Evolutionary conservation across 192 early-diverging fungal species (phyloP).

Genomic region (Backusella sp.): DNA sequence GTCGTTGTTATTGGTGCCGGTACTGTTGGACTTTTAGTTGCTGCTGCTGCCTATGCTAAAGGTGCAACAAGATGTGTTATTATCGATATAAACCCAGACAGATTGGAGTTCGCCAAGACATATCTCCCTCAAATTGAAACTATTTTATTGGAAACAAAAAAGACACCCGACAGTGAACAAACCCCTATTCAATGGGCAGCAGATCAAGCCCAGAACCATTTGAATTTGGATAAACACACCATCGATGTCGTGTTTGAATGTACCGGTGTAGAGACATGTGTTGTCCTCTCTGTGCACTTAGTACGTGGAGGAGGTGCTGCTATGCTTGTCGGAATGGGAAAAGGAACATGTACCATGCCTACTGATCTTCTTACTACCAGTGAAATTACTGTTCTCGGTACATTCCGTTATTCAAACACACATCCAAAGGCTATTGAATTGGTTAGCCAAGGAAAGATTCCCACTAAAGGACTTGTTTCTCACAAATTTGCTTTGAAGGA

Average conservation of each 20-base stretch:
- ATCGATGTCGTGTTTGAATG: constrained; percentile 35
- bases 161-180: background rate
- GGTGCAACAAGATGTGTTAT: constrained; percentile 28
- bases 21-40: constrained; percentile 33
- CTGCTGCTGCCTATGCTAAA: constrained; percentile 31
- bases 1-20: constrained; percentile 41
- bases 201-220: background rate
- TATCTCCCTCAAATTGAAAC: constrained; percentile 17
- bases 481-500: constrained; percentile 30
- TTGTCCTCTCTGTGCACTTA: constrained; percentile 21
- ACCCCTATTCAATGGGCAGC: background rate
- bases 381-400: constrained; percentile 29
- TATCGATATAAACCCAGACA: constrained; percentile 30
- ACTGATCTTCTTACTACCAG: constrained; percentile 18
- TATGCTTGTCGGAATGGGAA: constrained; percentile 33
- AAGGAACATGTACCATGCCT: constrained; percentile 12
- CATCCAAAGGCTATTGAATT: constrained; percentile 31
- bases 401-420: constrained; percentile 32
- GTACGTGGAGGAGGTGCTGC: constrained; percentile 27
- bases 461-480: constrained; percentile 27
- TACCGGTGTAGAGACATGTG: constrained; percentile 31
- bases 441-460: constrained; percentile 22
- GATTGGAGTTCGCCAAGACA: constrained; percentile 29
- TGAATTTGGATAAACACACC: constrained; percentile 1
- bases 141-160: background rate